These are phyloP conservation scores for Colletotrichum acutatum DNA, from an alignment of 2,329 filamentous ascomycete species.

Conservation along the genomic window DNA sequence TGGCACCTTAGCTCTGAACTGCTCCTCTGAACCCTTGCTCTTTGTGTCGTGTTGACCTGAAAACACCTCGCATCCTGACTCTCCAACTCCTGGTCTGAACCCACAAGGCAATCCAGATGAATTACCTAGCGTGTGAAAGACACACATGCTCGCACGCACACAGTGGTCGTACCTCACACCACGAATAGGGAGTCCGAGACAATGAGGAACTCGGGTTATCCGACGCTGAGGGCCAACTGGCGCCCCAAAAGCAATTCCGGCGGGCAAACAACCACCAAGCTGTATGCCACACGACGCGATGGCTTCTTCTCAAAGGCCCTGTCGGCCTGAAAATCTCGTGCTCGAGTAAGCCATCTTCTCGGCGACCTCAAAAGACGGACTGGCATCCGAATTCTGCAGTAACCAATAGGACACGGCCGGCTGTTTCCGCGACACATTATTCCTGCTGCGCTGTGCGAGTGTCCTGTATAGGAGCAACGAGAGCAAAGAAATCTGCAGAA, in stretches of 20 bases:
- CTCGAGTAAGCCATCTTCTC: not conserved
- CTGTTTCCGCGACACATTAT: not conserved
- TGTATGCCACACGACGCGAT: constrained; percentile 7
- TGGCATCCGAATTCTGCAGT: not conserved
- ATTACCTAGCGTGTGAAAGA: constrained; percentile 14
- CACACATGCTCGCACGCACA: not conserved
- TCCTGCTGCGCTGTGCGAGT: not conserved
- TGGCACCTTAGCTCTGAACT: not conserved
- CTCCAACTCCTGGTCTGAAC: constrained; percentile 2
- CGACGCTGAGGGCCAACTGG: not conserved
- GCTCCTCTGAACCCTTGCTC: constrained; percentile 12
- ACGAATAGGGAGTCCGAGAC: constrained; percentile 24
- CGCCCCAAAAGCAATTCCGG: constrained; percentile 13
- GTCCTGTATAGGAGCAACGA: not conserved
- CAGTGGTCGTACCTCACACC: not conserved
- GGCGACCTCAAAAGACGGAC: not conserved
- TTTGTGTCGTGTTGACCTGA: not conserved
- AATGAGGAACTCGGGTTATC: constrained; percentile 5
- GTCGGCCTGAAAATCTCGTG: not conserved
- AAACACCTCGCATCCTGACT: not conserved
- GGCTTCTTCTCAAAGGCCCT: not conserved
- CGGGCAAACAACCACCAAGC: not conserved
- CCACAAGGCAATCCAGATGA: constrained; percentile 16
- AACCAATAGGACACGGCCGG: not conserved
- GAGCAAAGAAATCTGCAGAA: not conserved